Evolutionary conservation across 2,329 filamentous ascomycete genomes (phyloP).

Genomic region (Colletotrichum tamarilloi): DNA sequence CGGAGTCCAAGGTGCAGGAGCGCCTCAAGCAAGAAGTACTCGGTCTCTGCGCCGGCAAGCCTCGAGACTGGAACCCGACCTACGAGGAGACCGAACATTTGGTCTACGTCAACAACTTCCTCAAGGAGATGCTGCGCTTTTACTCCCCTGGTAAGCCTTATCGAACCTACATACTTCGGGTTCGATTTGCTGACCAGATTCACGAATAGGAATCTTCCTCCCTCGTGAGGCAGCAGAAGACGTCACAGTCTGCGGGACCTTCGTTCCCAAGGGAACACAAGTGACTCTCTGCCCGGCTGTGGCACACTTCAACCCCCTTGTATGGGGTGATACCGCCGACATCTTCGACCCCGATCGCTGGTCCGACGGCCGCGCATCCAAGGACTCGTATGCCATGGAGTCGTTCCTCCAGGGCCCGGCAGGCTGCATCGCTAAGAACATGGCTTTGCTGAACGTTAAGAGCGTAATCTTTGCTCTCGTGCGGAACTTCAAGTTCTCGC

Average conservation of each 20-base stretch:
- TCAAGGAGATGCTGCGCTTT: conserved; percentile 50
- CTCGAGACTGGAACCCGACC: conserved; percentile 44
- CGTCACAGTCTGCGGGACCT: conserved; percentile 41
- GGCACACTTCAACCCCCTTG: conserved; percentile 39
- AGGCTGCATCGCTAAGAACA: conserved; percentile 35
- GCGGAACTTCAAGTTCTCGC: conserved; percentile 24
- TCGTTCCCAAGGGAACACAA: conserved; percentile 43
- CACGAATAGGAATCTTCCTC: conserved; percentile 36
- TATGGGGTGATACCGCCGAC: conserved; percentile 45
- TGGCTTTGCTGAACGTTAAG: conserved; percentile 35
- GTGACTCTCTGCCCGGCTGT: conserved; percentile 42
- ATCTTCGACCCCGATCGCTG: conserved; percentile 44
- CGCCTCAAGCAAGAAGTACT: conserved; percentile 26
- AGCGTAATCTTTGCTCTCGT: conserved; percentile 29
- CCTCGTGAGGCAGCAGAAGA: conserved; percentile 41
- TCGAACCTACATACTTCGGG: neutral
- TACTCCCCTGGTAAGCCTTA: conserved; percentile 42
- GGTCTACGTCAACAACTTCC: conserved; percentile 56
- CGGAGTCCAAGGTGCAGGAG: conserved; percentile 14
- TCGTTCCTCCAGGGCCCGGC: conserved; percentile 39
- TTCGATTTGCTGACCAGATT: neutral
- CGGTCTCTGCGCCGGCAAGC: conserved; percentile 46
- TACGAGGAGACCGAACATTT: conserved; percentile 55
- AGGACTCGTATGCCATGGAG: conserved; percentile 40
- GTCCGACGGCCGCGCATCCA: conserved; percentile 39